Conservation (phyloP, 352 stramenopile genomes). For the Phytophthora sp. region DNA sequence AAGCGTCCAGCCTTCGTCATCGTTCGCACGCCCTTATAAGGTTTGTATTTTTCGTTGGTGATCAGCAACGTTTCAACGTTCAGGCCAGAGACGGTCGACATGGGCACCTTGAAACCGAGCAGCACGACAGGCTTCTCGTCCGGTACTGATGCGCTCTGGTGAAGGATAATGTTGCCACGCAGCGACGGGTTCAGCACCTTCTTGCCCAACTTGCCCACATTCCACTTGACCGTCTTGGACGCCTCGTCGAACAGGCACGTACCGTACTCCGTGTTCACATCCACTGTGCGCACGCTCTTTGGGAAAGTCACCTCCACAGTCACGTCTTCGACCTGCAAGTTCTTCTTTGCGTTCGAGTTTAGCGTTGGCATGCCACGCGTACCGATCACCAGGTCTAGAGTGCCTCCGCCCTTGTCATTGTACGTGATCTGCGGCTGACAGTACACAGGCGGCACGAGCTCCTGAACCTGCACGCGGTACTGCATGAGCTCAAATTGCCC, state of each 20-base stretch:
- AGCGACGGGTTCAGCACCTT: conserved; percentile 89
- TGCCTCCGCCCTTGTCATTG: conserved; percentile 72
- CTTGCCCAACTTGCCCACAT: conserved; percentile 93
- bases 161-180: conserved; percentile 92
- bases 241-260: conserved; percentile 96
- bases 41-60: conserved; percentile 97
- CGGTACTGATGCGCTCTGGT: conserved; percentile 78
- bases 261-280: conserved; percentile 93
- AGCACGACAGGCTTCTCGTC: conserved; percentile 95
- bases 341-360: conserved; percentile 83
- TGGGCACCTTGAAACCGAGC: conserved; percentile 96
- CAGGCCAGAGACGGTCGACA: conserved; percentile 95
- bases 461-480: conserved; percentile 84
- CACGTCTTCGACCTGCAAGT: conserved; percentile 90
- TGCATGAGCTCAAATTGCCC: conserved; percentile 96
- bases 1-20: conserved; percentile 96
- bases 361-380: conserved; percentile 79
- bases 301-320: conserved; percentile 96
- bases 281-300: conserved; percentile 94
- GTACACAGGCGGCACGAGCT: conserved; percentile 87
- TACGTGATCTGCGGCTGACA: conserved; percentile 90
- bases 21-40: conserved; percentile 98
- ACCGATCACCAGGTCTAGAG: conserved; percentile 76
- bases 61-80: conserved; percentile 95
- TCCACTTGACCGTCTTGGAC: conserved; percentile 95